These are phyloP conservation scores for Endogone sp. DNA, from an alignment of 192 early-diverging fungal species.

Conservation along the genomic window DNA sequence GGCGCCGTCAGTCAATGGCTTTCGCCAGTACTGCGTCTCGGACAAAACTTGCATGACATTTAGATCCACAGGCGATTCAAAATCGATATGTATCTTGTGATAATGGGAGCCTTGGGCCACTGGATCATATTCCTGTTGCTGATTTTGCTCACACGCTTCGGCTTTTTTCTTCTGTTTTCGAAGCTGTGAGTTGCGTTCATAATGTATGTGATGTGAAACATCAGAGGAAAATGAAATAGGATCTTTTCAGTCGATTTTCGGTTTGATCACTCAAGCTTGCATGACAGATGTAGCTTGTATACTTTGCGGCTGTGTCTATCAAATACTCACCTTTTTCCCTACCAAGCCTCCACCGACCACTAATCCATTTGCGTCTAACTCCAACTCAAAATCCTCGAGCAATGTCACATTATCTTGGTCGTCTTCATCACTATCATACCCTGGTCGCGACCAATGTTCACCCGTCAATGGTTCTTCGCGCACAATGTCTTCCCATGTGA, in stretches of 20 bases:
- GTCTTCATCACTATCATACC: constrained; percentile 21
- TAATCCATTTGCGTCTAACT: neutral
- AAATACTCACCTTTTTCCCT: neutral
- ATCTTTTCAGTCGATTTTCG: too few species aligned
- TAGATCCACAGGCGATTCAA: neutral
- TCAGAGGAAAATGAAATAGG: too few species aligned
- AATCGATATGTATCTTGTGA: neutral
- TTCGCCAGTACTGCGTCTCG: neutral
- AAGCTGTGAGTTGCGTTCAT: neutral
- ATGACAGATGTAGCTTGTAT: too few species aligned
- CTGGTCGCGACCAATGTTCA: constrained; percentile 25
- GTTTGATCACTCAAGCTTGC: too few species aligned
- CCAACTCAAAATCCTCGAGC: neutral
- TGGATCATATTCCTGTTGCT: neutral
- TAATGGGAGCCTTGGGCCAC: neutral
- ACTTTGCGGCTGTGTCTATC: neutral
- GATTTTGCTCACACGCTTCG: neutral
- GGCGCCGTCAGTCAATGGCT: neutral
- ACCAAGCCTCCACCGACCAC: neutral
- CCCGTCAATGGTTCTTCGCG: constrained; percentile 30
- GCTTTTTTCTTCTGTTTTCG: neutral
- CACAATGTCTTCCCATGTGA: constrained; percentile 25
- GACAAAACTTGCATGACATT: neutral
- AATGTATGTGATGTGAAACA: neutral
- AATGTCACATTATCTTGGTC: neutral